A percentile compares a stretch with the other conserved stretches of the same genome.
Evolutionary conservation across 176 grass and related monocot species (phyloP).

Genomic region (Hyparrhenia diplandra): DNA sequence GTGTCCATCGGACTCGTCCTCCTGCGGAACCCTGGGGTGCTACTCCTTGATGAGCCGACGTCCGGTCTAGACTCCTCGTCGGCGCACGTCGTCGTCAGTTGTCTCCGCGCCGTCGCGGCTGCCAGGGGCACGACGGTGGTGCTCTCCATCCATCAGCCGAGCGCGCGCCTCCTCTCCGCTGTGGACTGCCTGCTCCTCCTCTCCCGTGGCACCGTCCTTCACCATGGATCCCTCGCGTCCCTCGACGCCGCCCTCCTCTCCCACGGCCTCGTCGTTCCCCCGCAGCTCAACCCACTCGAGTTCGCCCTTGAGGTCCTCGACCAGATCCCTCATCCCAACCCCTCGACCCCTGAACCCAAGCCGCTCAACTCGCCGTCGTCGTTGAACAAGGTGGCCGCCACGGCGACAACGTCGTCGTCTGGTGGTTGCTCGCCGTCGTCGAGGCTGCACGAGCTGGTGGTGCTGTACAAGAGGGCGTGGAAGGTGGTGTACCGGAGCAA

Average conservation of each 20-base stretch:
- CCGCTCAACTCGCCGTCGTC: background rate
- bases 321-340: conserved; percentile 49
- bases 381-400: background rate
- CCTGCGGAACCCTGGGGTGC: conserved; percentile 61
- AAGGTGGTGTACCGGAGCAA: conserved; percentile 89
- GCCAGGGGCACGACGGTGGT: conserved; percentile 60
- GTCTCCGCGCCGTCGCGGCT: conserved; percentile 59
- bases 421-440: conserved; percentile 24
- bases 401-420: background rate
- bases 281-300: conserved; percentile 90
- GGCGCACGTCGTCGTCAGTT: conserved; percentile 68
- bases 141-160: conserved; percentile 90
- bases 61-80: conserved; percentile 83
- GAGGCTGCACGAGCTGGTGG: conserved; percentile 48
- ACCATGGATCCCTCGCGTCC: conserved; percentile 71
- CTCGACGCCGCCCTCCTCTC: conserved; percentile 66
- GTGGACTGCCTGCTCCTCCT: conserved; percentile 88
- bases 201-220: conserved; percentile 73
- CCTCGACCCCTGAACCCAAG: conserved; percentile 20
- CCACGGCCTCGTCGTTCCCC: conserved; percentile 50
- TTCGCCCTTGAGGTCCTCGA: conserved; percentile 84
- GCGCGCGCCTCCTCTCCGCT: conserved; percentile 74
- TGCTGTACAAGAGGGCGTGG: conserved; percentile 70
- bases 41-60: conserved; percentile 93
- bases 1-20: conserved; percentile 86